Base-by-base conservation (phyloP, 2,329 filamentous ascomycete species). In the Ceratocystis destructans region DNA sequence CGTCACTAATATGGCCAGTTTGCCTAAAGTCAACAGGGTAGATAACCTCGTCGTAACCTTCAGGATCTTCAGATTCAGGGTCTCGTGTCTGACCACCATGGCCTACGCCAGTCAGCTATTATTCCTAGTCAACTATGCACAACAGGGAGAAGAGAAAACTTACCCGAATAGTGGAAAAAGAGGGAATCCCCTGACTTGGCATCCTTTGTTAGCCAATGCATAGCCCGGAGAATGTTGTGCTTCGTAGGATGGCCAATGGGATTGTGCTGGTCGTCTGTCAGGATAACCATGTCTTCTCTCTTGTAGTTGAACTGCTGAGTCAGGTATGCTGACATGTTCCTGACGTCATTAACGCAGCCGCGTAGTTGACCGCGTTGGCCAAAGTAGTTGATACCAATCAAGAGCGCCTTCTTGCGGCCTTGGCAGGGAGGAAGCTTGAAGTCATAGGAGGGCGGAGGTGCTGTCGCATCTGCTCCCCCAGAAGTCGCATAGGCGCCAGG, bases 171-270 rank as follows among this genome's bases (percentile, higher is more conserved):
- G 77, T 97, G 93, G 79, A 97, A 96, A 78, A 97, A 97, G 5
- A 97, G 82, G 3, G 93, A 96, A 74, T 97, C 93, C 73, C 96
- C 96, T 0, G 91, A 89, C 67, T 83, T 83, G 3, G 93, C 92
- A 73, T 96, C 92, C 77, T 96, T 96, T 67, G 96, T 90, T 22
- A 97, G 79, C 93, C 93, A 97, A 74, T 96, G 92, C 93, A 97
- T 97, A 37, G 93, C 93, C 64, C 93, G 84, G 46, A 97, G 76
- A 66, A 97, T 96, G 73, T 97, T 97, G 71, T 90, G 88, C 76
- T 96, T 96, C 4, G 91, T 96, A 7, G 93, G 93, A 77, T 96
- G 90, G 76, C 90, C 96, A 89, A 96, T 96, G 31, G 90, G 90
- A 72, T 96, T 96, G 75, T 96, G 90, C 78, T 96, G 92, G 74